Base-by-base conservation (phyloP, 192 early-diverging fungal species). In the Dispira parvispora region DNA sequence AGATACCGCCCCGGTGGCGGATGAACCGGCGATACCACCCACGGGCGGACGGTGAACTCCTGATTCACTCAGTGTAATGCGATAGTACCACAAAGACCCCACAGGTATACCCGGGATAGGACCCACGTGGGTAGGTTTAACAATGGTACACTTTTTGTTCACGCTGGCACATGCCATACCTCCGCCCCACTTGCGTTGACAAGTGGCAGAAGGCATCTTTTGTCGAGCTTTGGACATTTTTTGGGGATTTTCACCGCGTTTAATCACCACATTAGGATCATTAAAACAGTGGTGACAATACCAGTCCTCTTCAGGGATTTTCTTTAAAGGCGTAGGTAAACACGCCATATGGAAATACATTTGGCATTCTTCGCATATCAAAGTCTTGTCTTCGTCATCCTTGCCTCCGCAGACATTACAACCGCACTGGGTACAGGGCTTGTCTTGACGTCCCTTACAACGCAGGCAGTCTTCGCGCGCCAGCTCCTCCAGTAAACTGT, bases 1-100 rank as follows among this genome's bases (percentile, higher is more conserved):
- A 3, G 84, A 86, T 4, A 76, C 72, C 0, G 84, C 79, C 0
- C 85, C 81, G 12, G 43, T 67, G 0, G 58, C 61, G 3, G 79
- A 65, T 8, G 66, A 55, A 0, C 86, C 85, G 32, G 78, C 69
- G 45, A 88, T 86, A 8, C 84, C 83, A 6, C 65, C 71, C 14
- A 88, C 82, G 0, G 76, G 74, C 45, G 85, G 82, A 12, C 86
- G 76, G 46, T 84, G 82, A 1, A 84, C 73, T 0, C 76, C 82
- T 27, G 78, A 73, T 12, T 71, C 75, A 23, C 70, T 69, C 12
- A 64, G 64, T 28, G 74, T 66, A 18, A 77, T 65, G n/a, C 82
- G 71, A 55, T 62, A 77, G 42, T 42, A 32, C 81, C 82, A 84
- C n/a, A 65, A 63, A 53, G 78, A 75, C 0, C 82, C 82, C 42